Percentiles rank a stretch among this genome's conserved stretches.
Conservation (phyloP, 192 early-diverging fungal genomes). For the Backusella mclennaniae region DNA sequence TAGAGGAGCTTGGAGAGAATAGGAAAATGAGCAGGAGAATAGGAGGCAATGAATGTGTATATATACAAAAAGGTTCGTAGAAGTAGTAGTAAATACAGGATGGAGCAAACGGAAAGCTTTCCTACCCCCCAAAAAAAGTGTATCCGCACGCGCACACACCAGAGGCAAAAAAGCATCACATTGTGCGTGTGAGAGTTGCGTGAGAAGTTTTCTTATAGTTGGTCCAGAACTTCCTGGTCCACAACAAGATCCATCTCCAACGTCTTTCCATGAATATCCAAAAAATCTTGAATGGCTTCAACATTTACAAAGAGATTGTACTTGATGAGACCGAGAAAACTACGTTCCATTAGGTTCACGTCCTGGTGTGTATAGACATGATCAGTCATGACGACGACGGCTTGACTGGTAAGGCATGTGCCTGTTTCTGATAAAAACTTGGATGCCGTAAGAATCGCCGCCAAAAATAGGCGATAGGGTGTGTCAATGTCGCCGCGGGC, state of each 20-base stretch:
- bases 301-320: slow-evolving; percentile 53
- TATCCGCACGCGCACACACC: background rate
- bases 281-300: slow-evolving; percentile 45
- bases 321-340: slow-evolving; percentile 54
- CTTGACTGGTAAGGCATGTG: slow-evolving; percentile 34
- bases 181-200: background rate
- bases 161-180: background rate
- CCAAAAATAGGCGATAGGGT: slow-evolving; percentile 71
- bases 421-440: slow-evolving; percentile 59
- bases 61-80: background rate
- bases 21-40: background rate
- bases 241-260: slow-evolving; percentile 38
- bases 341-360: slow-evolving; percentile 56
- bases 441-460: slow-evolving; percentile 63
- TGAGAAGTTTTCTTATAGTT: background rate
- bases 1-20: background rate
- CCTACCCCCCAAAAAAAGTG: background rate
- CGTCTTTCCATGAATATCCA: slow-evolving; percentile 33
- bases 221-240: slow-evolving; percentile 24
- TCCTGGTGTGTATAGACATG: slow-evolving; percentile 54
- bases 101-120: background rate
- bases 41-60: background rate
- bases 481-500: slow-evolving; percentile 70
- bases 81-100: background rate
- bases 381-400: slow-evolving; percentile 42